phyloP scores from a whole-genome alignment of 2,329 filamentous ascomycete species.

The Exserohilum rostratum region DNA sequence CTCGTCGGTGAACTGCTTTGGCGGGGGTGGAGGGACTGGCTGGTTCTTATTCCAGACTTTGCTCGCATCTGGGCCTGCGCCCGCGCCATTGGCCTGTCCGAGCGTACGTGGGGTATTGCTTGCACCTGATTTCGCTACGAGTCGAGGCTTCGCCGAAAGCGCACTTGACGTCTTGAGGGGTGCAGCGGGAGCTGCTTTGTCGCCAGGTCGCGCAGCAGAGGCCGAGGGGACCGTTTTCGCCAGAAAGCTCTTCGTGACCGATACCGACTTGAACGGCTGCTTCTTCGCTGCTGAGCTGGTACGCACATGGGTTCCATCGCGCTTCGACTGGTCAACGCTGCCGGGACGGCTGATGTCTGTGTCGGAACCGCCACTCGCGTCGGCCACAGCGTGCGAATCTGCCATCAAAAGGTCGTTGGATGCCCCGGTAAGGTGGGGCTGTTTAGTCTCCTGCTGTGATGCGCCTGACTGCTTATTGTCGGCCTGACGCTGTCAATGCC shows the following conservation, averaged over 20 bases:
- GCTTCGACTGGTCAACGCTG: conserved; percentile 58
- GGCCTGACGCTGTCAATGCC: conserved; percentile 26
- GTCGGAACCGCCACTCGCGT: conserved; percentile 76
- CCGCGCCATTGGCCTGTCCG: conserved; percentile 64
- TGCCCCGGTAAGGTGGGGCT: conserved; percentile 45
- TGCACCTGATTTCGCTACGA: conserved; percentile 75
- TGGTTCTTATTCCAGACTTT: conserved; percentile 90
- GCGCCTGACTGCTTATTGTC: conserved; percentile 19
- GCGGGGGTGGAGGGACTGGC: conserved; percentile 73
- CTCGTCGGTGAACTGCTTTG: conserved; percentile 84
- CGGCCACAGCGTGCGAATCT: conserved; percentile 60
- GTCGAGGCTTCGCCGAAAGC: conserved; percentile 67
- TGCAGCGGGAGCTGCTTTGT: conserved; percentile 57
- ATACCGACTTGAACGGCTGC: conserved; percentile 81
- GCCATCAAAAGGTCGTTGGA: conserved; percentile 41
- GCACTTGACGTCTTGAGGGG: conserved; percentile 55
- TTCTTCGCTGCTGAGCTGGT: conserved; percentile 69
- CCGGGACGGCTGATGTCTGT: conserved; percentile 71
- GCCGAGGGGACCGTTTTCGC: conserved; percentile 69
- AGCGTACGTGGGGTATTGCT: conserved; percentile 60
- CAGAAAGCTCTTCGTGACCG: conserved; percentile 85
- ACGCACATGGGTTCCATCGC: conserved; percentile 64
- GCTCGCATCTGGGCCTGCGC: conserved; percentile 70
- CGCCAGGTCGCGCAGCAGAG: conserved; percentile 57
- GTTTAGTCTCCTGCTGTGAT: conserved; percentile 25